Evolutionary conservation across 1,284 basidiomycete species (phyloP).

Genomic region (Polyporus tsugae): DNA sequence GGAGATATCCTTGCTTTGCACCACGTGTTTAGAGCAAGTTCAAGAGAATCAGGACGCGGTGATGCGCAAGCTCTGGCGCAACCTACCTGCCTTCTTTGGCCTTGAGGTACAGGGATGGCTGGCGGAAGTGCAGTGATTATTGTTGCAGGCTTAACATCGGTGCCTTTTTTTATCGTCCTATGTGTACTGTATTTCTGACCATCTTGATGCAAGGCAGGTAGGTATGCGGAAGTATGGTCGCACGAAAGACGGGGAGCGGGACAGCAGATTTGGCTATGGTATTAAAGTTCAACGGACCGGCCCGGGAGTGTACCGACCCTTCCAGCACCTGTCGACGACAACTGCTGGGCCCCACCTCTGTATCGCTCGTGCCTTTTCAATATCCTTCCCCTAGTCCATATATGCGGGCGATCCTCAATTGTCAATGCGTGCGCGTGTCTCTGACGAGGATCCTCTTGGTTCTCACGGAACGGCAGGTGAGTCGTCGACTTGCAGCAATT

Average conservation of each 20-base stretch:
- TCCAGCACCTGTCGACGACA: not conserved
- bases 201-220: not conserved
- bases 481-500: not conserved
- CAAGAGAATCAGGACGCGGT: not conserved
- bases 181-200: not conserved
- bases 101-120: not conserved
- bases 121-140: not conserved
- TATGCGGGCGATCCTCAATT: not conserved
- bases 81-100: not conserved
- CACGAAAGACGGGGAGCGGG: not conserved
- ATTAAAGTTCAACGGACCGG: not conserved
- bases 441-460: not conserved
- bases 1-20: not conserved
- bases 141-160: not conserved
- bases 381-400: not conserved
- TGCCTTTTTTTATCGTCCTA: not conserved
- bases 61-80: not conserved
- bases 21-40: not conserved
- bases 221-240: not conserved
- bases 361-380: not conserved
- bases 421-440: not conserved
- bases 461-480: not conserved
- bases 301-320: not conserved
- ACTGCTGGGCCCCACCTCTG: not conserved
- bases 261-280: too few relatives aligned